Conservation (phyloP, 2,329 filamentous ascomycete genomes). For the Neurospora sp. region DNA sequence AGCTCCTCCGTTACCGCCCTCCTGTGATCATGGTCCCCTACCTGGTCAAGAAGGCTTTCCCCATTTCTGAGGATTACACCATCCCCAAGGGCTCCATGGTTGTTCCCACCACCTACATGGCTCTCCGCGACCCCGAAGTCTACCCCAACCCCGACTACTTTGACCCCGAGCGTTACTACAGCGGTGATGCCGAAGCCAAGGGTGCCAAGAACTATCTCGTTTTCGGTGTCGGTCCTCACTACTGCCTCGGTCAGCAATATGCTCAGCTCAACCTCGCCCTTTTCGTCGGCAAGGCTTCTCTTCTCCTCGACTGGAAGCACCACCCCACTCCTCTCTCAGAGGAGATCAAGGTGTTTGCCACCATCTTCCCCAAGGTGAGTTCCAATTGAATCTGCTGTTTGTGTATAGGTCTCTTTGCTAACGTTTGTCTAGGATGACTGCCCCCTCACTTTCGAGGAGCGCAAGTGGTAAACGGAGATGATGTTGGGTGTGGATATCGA, state of each 20-base stretch:
- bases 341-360: slow-evolving; percentile 96
- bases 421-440: slow-evolving; percentile 59
- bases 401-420: slow-evolving; percentile 1
- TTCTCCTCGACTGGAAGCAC: slow-evolving; percentile 84
- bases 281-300: slow-evolving; percentile 81
- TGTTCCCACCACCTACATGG: slow-evolving; percentile 81
- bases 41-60: slow-evolving; percentile 88
- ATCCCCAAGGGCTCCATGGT: slow-evolving; percentile 93
- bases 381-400: neutral
- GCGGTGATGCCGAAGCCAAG: slow-evolving; percentile 77
- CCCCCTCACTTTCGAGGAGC: slow-evolving; percentile 59
- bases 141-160: slow-evolving; percentile 85
- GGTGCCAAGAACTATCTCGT: slow-evolving; percentile 91
- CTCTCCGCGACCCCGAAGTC: slow-evolving; percentile 84
- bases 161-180: slow-evolving; percentile 85
- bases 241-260: slow-evolving; percentile 91
- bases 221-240: slow-evolving; percentile 91
- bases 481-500: neutral
- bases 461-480: slow-evolving; percentile 31
- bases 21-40: slow-evolving; percentile 98
- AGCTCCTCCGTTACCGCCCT: slow-evolving; percentile 86
- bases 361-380: slow-evolving; percentile 89
- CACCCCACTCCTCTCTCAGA: slow-evolving; percentile 74
- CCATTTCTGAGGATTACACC: slow-evolving; percentile 79
- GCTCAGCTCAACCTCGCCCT: slow-evolving; percentile 80